Percentiles rank a stretch among this genome's conserved stretches.
phyloP scores from a whole-genome alignment of 2,329 filamentous ascomycete genomes.

The Pseudocercospora vitis region DNA sequence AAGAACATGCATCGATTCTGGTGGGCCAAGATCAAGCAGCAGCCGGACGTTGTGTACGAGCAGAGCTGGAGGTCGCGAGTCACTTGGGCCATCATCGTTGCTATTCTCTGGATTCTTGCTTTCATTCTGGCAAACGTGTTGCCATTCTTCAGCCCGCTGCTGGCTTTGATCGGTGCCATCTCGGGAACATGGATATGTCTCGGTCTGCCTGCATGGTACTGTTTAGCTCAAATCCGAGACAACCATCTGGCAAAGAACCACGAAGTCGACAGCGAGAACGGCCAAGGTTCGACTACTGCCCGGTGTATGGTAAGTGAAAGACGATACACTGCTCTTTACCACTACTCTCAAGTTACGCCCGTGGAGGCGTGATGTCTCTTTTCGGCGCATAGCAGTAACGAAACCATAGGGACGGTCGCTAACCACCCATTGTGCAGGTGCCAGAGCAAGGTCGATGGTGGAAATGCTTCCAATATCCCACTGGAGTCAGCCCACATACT shows the following conservation, averaged over 20 bases:
- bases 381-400: no score
- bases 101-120: constrained; percentile 59
- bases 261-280: not conserved
- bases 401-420: no score
- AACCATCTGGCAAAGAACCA: not conserved
- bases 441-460: constrained; percentile 11
- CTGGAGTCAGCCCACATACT: not conserved
- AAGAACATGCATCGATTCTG: constrained; percentile 60
- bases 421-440: not conserved
- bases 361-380: not conserved
- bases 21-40: constrained; percentile 40
- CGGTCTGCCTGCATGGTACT: constrained; percentile 24
- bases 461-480: constrained; percentile 8
- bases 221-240: constrained; percentile 22
- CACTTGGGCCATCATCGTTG: constrained; percentile 60
- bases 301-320: not conserved
- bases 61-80: constrained; percentile 19
- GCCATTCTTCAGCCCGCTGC: constrained; percentile 66
- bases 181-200: constrained; percentile 66
- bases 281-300: not conserved
- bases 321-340: not conserved
- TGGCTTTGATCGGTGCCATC: constrained; percentile 61
- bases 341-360: not conserved
- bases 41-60: constrained; percentile 36
- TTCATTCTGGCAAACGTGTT: constrained; percentile 70